Conservation (phyloP, 345 rosid species). For the Rhodomyrtus tomentosa region DNA sequence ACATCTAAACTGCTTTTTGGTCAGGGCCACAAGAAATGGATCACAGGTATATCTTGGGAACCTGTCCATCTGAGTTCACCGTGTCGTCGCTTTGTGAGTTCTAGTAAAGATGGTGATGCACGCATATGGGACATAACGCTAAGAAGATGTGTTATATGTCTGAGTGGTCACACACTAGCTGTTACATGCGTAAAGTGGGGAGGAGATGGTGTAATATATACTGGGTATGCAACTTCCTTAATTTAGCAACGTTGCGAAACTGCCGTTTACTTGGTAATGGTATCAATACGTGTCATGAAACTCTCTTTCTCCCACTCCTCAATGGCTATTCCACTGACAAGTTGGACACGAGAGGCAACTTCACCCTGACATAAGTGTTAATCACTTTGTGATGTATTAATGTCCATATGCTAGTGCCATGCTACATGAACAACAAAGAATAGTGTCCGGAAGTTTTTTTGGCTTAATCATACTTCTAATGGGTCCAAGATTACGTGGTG, state of each 20-base stretch:
- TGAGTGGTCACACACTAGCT: constrained; percentile 90
- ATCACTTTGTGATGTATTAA: neutral
- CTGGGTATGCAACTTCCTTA: constrained; percentile 43
- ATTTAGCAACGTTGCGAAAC: neutral
- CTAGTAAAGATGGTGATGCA: constrained; percentile 99
- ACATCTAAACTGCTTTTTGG: constrained; percentile 4
- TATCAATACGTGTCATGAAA: neutral
- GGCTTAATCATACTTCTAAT: neutral
- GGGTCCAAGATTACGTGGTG: neutral
- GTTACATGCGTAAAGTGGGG: constrained; percentile 99
- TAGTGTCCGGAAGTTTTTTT: neutral
- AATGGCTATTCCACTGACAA: neutral
- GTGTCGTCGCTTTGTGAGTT: constrained; percentile 89
- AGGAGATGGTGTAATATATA: constrained; percentile 85
- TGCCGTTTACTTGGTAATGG: neutral
- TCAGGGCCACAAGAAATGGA: constrained; percentile 99
- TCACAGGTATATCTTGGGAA: constrained; percentile 96
- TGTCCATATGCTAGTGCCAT: neutral
- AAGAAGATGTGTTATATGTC: constrained; percentile 60
- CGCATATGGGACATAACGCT: constrained; percentile 82
- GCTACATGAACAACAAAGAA: neutral
- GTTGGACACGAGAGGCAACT: neutral
- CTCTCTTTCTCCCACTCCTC: neutral
- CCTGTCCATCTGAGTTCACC: constrained; percentile 88
- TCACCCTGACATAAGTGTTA: neutral